These are phyloP conservation scores for Puccinia hordei DNA, from an alignment of 1,284 basidiomycete species.

Conservation along the genomic window DNA sequence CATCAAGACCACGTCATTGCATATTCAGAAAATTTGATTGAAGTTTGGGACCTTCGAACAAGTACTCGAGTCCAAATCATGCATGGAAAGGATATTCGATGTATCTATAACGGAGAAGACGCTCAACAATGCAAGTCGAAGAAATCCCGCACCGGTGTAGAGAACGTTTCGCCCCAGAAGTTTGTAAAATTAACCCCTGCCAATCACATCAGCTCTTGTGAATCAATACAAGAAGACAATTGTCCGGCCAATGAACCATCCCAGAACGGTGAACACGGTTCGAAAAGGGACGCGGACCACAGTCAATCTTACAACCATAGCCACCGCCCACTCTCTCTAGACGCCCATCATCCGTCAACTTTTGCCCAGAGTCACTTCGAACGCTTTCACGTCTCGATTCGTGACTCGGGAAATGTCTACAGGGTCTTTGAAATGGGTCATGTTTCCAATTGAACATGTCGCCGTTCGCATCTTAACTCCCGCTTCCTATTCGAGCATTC, in stretches of 20 bases:
- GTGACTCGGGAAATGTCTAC: conserved; percentile 24
- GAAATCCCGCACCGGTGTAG: not conserved
- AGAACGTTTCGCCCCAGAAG: not conserved
- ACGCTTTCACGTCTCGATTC: conserved; percentile 20
- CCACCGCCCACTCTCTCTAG: not conserved
- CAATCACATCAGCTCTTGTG: conserved; percentile 4
- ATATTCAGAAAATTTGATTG: conserved; percentile 88
- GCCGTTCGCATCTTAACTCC: too few relatives aligned
- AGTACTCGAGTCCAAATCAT: conserved; percentile 88
- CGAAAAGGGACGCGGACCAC: not conserved
- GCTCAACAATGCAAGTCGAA: not conserved
- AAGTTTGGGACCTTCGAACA: conserved; percentile 81
- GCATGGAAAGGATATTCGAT: conserved; percentile 75
- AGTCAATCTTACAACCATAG: not conserved
- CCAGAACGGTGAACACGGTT: not conserved
- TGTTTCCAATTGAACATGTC: not conserved
- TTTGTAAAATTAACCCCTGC: too few relatives aligned
- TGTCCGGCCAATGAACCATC: not conserved
- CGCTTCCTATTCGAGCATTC: too few relatives aligned
- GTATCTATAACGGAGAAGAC: conserved; percentile 64
- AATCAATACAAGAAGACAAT: not conserved
- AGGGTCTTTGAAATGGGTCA: conserved; percentile 33
- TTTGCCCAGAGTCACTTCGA: conserved; percentile 18
- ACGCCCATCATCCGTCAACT: too few relatives aligned
- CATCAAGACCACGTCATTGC: conserved; percentile 86